phyloP scores from a whole-genome alignment of 805 yeast species.

The Saccharomyces paradoxus region DNA sequence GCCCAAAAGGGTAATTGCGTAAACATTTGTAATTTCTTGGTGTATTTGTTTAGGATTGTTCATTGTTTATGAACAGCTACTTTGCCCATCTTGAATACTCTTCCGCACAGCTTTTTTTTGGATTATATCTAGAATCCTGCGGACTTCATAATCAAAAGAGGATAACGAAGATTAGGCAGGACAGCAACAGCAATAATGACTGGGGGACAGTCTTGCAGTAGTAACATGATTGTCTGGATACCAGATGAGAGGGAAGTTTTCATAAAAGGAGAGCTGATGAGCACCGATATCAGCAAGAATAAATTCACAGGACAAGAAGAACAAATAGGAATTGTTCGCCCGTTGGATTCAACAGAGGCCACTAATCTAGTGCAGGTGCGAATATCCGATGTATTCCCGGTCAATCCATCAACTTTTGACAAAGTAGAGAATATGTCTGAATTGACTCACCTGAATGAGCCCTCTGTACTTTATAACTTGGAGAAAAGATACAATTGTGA shows the following conservation, averaged over 20 bases:
- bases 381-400: constrained; percentile 35
- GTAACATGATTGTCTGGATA: constrained; percentile 22
- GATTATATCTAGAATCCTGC: not conserved
- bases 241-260: constrained; percentile 25
- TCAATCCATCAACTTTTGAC: constrained; percentile 86
- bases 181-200: not conserved
- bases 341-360: constrained; percentile 10
- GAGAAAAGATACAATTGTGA: constrained; percentile 70
- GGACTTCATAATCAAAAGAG: not conserved
- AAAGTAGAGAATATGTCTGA: constrained; percentile 93
- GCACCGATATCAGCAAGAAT: constrained; percentile 14
- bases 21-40: constrained; percentile 2
- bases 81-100: not conserved
- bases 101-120: not conserved
- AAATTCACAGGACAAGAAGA: constrained; percentile 14
- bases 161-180: not conserved
- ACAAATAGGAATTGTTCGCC: constrained; percentile 13
- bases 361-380: constrained; percentile 6
- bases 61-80: not conserved
- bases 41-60: not conserved
- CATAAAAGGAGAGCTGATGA: constrained; percentile 21
- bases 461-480: constrained; percentile 85
- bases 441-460: constrained; percentile 86
- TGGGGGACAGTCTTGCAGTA: not conserved
- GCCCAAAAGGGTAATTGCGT: constrained; percentile 6